A percentile compares a stretch with the other conserved stretches of the same genome.
These are phyloP conservation scores for Euphorbia celastroides DNA, from an alignment of 441 rosid species.

Conservation along the genomic window DNA sequence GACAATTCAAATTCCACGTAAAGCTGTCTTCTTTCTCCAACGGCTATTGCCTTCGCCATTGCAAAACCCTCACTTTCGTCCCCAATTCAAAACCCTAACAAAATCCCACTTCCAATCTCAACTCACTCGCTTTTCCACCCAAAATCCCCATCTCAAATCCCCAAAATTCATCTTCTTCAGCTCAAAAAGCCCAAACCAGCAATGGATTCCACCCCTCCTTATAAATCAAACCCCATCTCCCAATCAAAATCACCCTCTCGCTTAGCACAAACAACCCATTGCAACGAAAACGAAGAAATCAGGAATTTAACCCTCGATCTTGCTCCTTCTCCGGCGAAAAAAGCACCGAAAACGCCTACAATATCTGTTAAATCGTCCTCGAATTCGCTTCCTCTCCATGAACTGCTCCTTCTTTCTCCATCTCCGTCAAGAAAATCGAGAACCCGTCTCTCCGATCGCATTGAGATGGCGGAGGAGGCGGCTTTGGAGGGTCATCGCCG, in stretches of 20 bases:
- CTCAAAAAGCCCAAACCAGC: not conserved
- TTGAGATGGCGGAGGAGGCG: conserved; percentile 51
- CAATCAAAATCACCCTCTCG: conserved; percentile 52
- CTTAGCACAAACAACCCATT: conserved; percentile 33
- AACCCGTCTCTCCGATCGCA: conserved; percentile 53
- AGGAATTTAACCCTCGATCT: conserved; percentile 46
- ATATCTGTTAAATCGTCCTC: conserved; percentile 33
- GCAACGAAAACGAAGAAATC: conserved; percentile 28
- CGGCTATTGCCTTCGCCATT: conserved; percentile 33
- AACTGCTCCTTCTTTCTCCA: conserved; percentile 73
- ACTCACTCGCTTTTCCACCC: not conserved
- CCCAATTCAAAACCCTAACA: conserved; percentile 8
- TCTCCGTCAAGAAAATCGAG: conserved; percentile 61
- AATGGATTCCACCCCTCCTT: conserved; percentile 55
- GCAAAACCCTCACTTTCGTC: not conserved
- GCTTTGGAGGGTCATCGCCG: conserved; percentile 37
- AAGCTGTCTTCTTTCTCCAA: conserved; percentile 13
- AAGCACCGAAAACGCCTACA: conserved; percentile 21
- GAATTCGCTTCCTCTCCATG: conserved; percentile 43
- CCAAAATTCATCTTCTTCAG: not conserved
- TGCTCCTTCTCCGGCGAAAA: conserved; percentile 37
- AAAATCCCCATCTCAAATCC: conserved; percentile 6
- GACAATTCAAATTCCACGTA: conserved; percentile 7
- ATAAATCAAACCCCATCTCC: conserved; percentile 39
- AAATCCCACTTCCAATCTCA: conserved; percentile 2